Percentiles rank a stretch among this genome's conserved stretches.
Evolutionary conservation across 1,139 yeast genomes (phyloP).

Genomic region (Hemisphaericaspora subhashii): DNA sequence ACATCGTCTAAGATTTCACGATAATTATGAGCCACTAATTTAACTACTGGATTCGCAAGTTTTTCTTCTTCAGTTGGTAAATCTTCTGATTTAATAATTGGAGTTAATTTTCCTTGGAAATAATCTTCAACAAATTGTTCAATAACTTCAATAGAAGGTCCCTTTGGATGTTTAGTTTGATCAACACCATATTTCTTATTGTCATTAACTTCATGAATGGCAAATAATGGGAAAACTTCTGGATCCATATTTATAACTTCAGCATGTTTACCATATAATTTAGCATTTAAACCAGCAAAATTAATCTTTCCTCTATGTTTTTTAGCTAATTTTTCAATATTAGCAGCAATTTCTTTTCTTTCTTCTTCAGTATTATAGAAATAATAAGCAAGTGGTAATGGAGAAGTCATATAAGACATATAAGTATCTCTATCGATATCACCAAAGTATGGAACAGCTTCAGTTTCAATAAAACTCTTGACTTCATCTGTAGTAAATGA

Average conservation of each 20-base stretch:
- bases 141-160: conserved; percentile 44
- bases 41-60: conserved; percentile 71
- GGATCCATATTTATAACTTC: conserved; percentile 78
- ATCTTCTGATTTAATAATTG: conserved; percentile 83
- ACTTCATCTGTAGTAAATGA: conserved; percentile 34
- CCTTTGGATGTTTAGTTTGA: conserved; percentile 42
- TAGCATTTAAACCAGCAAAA: conserved; percentile 87
- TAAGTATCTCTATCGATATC: conserved; percentile 86
- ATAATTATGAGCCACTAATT: conserved; percentile 84
- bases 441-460: conserved; percentile 85
- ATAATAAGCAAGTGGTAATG: conserved; percentile 81
- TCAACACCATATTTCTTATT: conserved; percentile 78
- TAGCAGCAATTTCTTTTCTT: conserved; percentile 53
- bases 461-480: conserved; percentile 58
- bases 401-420: conserved; percentile 68
- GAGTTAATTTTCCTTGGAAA: conserved; percentile 61
- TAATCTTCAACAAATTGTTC: conserved; percentile 64
- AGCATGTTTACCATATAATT: conserved; percentile 84
- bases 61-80: conserved; percentile 67
- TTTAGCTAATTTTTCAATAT: conserved; percentile 66
- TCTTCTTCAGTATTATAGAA: conserved; percentile 75
- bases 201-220: conserved; percentile 67
- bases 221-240: conserved; percentile 86
- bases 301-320: conserved; percentile 76
- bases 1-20: conserved; percentile 66